Conservation (phyloP, 768 basidiomycete genomes). For the Lentinula boryana region DNA sequence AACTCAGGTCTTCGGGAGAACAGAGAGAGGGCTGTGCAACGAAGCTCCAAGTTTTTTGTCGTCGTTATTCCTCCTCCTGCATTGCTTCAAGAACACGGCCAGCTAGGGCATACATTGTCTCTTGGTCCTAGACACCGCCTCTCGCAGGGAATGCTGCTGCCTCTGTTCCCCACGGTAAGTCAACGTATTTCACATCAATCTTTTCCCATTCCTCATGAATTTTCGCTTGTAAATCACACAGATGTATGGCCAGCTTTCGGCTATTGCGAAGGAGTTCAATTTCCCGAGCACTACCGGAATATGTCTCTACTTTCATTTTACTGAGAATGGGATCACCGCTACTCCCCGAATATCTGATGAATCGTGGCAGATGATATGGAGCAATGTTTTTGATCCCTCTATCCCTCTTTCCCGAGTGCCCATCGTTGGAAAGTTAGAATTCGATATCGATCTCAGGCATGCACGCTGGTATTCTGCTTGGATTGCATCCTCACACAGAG, state of each 20-base stretch:
- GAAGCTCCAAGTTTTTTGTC: constrained; percentile 49
- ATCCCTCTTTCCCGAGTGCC: constrained; percentile 37
- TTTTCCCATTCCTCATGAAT: constrained; percentile 3
- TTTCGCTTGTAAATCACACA: constrained; percentile 19
- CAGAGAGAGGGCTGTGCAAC: constrained; percentile 32
- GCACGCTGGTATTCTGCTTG: constrained; percentile 80
- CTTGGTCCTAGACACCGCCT: constrained; percentile 55
- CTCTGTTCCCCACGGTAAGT: constrained; percentile 64
- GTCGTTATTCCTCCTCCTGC: constrained; percentile 61
- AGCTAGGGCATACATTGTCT: constrained; percentile 51
- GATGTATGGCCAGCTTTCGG: constrained; percentile 73
- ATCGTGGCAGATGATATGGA: constrained; percentile 70
- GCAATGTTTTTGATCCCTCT: constrained; percentile 45
- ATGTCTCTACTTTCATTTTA: constrained; percentile 72
- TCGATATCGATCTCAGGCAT: constrained; percentile 72
- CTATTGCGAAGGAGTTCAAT: constrained; percentile 77
- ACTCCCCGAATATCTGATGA: constrained; percentile 76
- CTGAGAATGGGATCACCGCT: constrained; percentile 46
- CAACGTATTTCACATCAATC: background rate
- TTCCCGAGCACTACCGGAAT: constrained; percentile 73
- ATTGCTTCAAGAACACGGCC: constrained; percentile 52
- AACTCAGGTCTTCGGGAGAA: constrained; percentile 37
- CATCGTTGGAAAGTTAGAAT: constrained; percentile 77
- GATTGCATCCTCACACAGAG: constrained; percentile 44
- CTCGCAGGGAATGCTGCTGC: constrained; percentile 67